These are phyloP conservation scores for Malbranchea cinnamomea DNA, from an alignment of 2,329 filamentous ascomycete species.

Conservation along the genomic window DNA sequence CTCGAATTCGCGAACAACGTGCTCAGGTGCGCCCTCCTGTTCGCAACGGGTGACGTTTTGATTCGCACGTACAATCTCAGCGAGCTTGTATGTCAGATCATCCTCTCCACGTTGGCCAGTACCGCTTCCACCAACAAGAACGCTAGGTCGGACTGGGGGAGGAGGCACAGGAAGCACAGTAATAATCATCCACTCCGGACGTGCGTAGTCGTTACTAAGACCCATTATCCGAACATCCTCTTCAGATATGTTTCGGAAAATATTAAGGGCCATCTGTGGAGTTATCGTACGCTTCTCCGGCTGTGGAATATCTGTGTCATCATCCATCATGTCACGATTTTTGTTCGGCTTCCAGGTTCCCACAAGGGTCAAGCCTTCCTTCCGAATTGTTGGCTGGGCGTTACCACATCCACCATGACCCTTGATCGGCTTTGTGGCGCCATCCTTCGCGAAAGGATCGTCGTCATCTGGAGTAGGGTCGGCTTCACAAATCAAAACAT, in stretches of 20 bases:
- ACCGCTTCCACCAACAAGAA: conserved; percentile 88
- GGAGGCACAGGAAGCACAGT: conserved; percentile 91
- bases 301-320: conserved; percentile 42
- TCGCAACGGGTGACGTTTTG: conserved; percentile 85
- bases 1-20: conserved; percentile 84
- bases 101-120: conserved; percentile 92
- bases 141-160: conserved; percentile 88
- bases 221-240: conserved; percentile 76
- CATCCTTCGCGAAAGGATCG: conserved; percentile 53
- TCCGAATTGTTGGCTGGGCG: conserved; percentile 71
- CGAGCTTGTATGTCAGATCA: conserved; percentile 97
- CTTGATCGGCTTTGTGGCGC: conserved; percentile 35
- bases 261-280: conserved; percentile 67
- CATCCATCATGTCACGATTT: conserved; percentile 58
- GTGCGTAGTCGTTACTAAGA: conserved; percentile 83
- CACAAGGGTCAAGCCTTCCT: conserved; percentile 70
- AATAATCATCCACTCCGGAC: conserved; percentile 96
- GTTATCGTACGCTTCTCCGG: conserved; percentile 72
- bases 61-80: conserved; percentile 96
- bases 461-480: conserved; percentile 53
- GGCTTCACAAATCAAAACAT: conserved; percentile 70
- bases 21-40: conserved; percentile 77
- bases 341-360: conserved; percentile 58
- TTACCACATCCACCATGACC: conserved; percentile 90
- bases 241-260: conserved; percentile 73